Base-by-base conservation (phyloP, 2,329 filamentous ascomycete genomes). In the Blastomyces percursus region DNA sequence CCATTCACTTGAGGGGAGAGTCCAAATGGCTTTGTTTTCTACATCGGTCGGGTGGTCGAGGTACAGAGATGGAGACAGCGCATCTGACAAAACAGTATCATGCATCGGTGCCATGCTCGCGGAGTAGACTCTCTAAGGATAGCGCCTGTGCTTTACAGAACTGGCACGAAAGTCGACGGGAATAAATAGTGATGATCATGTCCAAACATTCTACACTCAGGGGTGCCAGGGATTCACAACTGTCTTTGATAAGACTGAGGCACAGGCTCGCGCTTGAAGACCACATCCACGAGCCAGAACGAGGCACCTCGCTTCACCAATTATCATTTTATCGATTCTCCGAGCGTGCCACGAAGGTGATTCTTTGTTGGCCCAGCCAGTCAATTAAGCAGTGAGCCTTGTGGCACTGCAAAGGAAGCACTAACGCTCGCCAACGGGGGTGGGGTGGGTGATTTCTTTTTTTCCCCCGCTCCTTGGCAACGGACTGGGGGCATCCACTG, bases 1-100 rank as follows among this genome's bases (percentile, higher is more conserved):
- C 86, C 87, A 90, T 67, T 78, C 78, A 27, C 74, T 69, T 60
- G 83, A 80, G 48, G 82, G 86, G 55, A 80, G 75, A 6, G 74
- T 76, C 82, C 84, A 88, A 60, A 81, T 84, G 58, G 73, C 74
- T 24, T 70, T 66, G 64, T 79, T 80, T 71, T 90, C 86, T 8
- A 76, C 74, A 2, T 75, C 68, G 0, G 84, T 88, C 1, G 87
- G 83, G 65, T 82, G 78, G 48, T 78, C 75, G 66, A 89, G 81
- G 32, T 67, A 61, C 27, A 70, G 65, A 51, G 57, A 40, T 12
- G 62, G 56, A 14, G 67, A 67, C 24, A 24, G 32, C 21, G 65
- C 60, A 51, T 65, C 63, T 61, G 66, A 65, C 32, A 66, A 11
- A n/a, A 11, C 19, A 38, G 16, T 16, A 12, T 55, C 52, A 55